Conservation (phyloP, 805 yeast genomes). For the Teunomyces aglyptinius region DNA sequence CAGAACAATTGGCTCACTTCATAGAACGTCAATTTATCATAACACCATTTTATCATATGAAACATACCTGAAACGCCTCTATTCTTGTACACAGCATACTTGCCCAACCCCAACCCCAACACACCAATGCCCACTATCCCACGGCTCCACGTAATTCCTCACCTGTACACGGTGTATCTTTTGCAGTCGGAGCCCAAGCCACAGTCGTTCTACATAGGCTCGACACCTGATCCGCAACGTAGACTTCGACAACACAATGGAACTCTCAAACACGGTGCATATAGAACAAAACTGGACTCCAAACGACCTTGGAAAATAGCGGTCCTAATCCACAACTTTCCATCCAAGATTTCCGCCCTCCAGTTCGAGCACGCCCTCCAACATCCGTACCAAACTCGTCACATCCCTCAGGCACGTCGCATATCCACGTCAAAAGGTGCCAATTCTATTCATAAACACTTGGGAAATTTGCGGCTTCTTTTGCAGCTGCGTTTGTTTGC, state of each 20-base stretch:
- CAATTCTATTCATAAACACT: conserved; percentile 41
- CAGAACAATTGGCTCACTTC: too few relatives aligned
- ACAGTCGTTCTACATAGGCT: conserved; percentile 70
- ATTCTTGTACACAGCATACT: not conserved
- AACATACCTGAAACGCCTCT: not conserved
- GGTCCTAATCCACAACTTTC: conserved; percentile 66
- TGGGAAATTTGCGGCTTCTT: conserved; percentile 49
- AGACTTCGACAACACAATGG: conserved; percentile 83
- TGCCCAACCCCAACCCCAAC: not conserved
- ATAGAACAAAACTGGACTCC: conserved; percentile 54
- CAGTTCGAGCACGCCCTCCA: conserved; percentile 87
- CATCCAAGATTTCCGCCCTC: conserved; percentile 63
- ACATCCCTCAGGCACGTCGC: conserved; percentile 42
- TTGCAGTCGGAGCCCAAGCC: conserved; percentile 59
- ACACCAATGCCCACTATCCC: not conserved
- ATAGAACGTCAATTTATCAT: too few relatives aligned
- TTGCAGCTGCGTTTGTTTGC: conserved; percentile 43
- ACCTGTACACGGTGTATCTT: conserved; percentile 70
- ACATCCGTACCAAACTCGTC: conserved; percentile 65
- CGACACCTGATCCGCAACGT: conserved; percentile 71
- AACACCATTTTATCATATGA: not conserved
- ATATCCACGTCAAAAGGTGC: conserved; percentile 34
- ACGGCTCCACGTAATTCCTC: conserved; percentile 16
- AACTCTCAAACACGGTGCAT: conserved; percentile 59
- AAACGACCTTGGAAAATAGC: conserved; percentile 76